phyloP scores from a whole-genome alignment of 2,329 filamentous ascomycete species.

The Claviceps africana region DNA sequence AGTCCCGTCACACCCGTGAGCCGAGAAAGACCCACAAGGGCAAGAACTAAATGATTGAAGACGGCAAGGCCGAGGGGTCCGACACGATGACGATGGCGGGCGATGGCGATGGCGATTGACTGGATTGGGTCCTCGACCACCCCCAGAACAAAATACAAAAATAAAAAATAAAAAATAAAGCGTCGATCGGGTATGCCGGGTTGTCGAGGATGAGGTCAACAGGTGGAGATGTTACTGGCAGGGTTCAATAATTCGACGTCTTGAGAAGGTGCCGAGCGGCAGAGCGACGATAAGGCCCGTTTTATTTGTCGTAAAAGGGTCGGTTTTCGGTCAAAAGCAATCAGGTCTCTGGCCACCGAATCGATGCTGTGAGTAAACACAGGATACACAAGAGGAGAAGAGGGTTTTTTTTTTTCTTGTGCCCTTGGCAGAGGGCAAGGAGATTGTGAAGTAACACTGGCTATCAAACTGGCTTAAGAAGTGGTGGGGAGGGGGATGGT shows the following conservation, averaged over 20 bases:
- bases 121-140: too few relatives aligned
- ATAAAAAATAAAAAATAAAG: too few relatives aligned
- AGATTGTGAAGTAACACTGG: not conserved
- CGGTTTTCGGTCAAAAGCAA: not conserved
- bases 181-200: too few relatives aligned
- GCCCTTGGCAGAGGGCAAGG: not conserved
- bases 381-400: too few relatives aligned
- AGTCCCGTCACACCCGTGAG: not conserved
- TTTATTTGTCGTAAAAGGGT: not conserved
- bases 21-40: not conserved
- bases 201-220: too few relatives aligned
- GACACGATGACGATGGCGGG: not conserved
- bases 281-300: not conserved
- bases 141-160: too few relatives aligned
- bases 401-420: not conserved
- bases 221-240: too few relatives aligned
- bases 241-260: too few relatives aligned
- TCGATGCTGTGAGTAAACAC: slow-evolving; percentile 3
- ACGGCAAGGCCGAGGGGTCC: slow-evolving; percentile 4
- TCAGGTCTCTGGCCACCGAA: not conserved
- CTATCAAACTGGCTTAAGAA: not conserved
- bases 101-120: too few relatives aligned
- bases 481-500: slow-evolving; percentile 6
- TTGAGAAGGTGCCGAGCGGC: not conserved
- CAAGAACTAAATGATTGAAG: slow-evolving; percentile 1